Conservation (phyloP, 371 early-diverging fungal genomes). For the Syncephalastrum monosporum region DNA sequence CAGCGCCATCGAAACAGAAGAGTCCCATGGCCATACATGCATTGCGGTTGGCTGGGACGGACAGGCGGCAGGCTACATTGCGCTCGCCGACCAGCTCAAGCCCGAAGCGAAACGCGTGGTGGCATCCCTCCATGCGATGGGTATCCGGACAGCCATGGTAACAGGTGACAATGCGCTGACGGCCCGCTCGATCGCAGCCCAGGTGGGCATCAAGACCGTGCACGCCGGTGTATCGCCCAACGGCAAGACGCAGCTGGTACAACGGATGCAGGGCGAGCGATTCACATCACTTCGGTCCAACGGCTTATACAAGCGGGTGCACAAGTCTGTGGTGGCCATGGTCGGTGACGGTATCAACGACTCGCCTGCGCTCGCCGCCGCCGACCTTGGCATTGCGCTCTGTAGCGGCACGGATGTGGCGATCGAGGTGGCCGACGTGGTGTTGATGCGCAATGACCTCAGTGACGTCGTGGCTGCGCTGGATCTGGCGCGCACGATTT, state of each 20-base stretch:
- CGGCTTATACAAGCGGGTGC: neutral
- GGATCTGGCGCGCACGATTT: conserved; percentile 81
- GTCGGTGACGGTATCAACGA: conserved; percentile 99
- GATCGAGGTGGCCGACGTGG: conserved; percentile 90
- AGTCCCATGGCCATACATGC: conserved; percentile 73
- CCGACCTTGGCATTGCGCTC: conserved; percentile 95
- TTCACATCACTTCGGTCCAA: neutral
- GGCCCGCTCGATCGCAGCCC: conserved; percentile 69
- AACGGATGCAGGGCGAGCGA: conserved; percentile 51
- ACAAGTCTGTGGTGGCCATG: conserved; percentile 76
- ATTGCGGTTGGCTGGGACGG: conserved; percentile 73
- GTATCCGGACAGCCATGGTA: conserved; percentile 82
- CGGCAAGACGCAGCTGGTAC: conserved; percentile 83
- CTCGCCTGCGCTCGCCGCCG: conserved; percentile 90
- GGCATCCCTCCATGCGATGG: conserved; percentile 69
- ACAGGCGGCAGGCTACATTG: conserved; percentile 71
- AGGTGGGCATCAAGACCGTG: conserved; percentile 76
- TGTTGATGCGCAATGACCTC: conserved; percentile 82
- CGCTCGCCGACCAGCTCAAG: conserved; percentile 84
- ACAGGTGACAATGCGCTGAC: conserved; percentile 92
- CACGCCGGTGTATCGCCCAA: conserved; percentile 92
- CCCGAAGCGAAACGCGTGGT: conserved; percentile 76
- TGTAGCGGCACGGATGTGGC: conserved; percentile 94
- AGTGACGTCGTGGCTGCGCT: conserved; percentile 84
- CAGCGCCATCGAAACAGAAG: conserved; percentile 31